A percentile compares a stretch with the other conserved stretches of the same genome.
Evolutionary conservation across 2,329 filamentous ascomycete genomes (phyloP).

Genomic region (Ploettnerulaceae sp.): DNA sequence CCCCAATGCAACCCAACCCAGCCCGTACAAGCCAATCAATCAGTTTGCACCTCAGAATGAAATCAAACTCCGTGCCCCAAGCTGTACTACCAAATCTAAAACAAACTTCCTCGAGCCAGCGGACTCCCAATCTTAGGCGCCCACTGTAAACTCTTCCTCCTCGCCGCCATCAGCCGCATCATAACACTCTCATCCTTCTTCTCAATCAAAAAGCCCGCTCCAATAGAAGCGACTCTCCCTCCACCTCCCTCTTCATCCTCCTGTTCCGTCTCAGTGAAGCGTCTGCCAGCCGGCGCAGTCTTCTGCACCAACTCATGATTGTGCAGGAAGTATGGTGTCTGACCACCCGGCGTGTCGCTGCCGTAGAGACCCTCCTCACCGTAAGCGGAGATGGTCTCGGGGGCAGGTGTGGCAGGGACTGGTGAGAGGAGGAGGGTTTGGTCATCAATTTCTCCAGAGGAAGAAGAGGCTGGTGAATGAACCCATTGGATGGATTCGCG

Average conservation of each 20-base stretch:
- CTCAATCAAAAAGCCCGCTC: constrained; percentile 41
- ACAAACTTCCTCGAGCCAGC: constrained; percentile 44
- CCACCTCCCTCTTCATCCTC: constrained; percentile 3
- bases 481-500: constrained; percentile 33
- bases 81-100: background rate
- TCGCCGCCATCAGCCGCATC: constrained; percentile 57
- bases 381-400: constrained; percentile 31
- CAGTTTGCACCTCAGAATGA: background rate
- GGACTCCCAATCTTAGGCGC: constrained; percentile 72
- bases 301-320: constrained; percentile 31
- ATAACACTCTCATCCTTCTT: constrained; percentile 47
- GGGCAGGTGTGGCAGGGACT: constrained; percentile 31
- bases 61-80: background rate
- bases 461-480: constrained; percentile 26
- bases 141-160: constrained; percentile 73
- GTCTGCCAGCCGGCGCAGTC: constrained; percentile 31
- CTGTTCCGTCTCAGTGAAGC: constrained; percentile 23
- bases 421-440: constrained; percentile 30
- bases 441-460: constrained; percentile 16
- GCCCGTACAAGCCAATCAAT: background rate
- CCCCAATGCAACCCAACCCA: background rate
- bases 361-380: constrained; percentile 30
- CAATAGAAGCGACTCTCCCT: background rate
- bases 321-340: constrained; percentile 33
- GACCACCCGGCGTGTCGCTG: constrained; percentile 28